A percentile compares a stretch with the other conserved stretches of the same genome.
These are phyloP conservation scores for Silene conica DNA, from an alignment of 148 eudicot genomes.

Conservation along the genomic window DNA sequence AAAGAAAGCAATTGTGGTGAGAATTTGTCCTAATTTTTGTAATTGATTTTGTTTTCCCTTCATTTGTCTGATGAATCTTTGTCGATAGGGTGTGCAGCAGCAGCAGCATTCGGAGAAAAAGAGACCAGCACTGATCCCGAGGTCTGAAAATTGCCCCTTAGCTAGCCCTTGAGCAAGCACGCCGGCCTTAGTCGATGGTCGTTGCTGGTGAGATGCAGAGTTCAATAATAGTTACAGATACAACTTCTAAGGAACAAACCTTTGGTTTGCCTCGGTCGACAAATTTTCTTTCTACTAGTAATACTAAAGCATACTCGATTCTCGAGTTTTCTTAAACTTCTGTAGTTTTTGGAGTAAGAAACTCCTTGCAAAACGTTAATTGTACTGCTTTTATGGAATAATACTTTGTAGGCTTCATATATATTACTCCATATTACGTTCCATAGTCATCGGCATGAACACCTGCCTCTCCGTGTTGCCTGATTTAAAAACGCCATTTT, in stretches of 20 bases:
- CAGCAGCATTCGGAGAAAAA: constrained; percentile 29
- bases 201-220: background rate
- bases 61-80: no score
- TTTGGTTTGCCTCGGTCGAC: constrained; percentile 19
- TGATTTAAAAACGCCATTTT: no score
- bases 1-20: constrained; percentile 31
- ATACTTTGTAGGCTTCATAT: background rate
- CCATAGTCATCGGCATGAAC: no score
- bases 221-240: no score
- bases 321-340: no score
- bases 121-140: constrained; percentile 42
- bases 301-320: no score
- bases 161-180: no score
- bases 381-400: background rate
- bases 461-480: no score
- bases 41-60: no score
- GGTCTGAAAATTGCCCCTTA: constrained; percentile 31
- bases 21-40: background rate
- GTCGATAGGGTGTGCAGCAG: constrained; percentile 16
- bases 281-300: no score
- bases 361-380: background rate
- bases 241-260: constrained; percentile 6
- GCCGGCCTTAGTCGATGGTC: no score
- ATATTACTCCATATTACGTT: no score
- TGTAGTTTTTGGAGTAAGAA: background rate